Conservation (phyloP, 2,329 filamentous ascomycete species). For the Raffaelea arxii region DNA sequence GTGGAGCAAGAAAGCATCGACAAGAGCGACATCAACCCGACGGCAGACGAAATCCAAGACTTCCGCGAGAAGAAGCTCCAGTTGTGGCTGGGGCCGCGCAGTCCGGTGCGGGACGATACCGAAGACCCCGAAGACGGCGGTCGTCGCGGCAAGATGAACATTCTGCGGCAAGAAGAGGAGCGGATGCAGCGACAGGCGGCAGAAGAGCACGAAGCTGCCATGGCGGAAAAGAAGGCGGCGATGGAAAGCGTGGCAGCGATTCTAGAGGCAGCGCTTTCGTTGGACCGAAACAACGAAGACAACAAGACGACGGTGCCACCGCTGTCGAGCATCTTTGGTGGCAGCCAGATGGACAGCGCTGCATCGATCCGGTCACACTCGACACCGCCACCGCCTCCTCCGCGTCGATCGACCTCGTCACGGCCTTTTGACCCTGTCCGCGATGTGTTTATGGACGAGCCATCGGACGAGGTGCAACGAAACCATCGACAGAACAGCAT, state of each 20-base stretch:
- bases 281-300: not conserved
- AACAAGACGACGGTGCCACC: not conserved
- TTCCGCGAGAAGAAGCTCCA: slow-evolving; percentile 10
- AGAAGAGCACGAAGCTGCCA: slow-evolving; percentile 9
- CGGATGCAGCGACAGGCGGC: slow-evolving; percentile 11
- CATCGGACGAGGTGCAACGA: slow-evolving; percentile 6
- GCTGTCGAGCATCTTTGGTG: not conserved
- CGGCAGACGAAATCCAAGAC: slow-evolving; percentile 8
- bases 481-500: not conserved
- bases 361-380: not conserved
- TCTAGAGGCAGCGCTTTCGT: not conserved
- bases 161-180: slow-evolving; percentile 8
- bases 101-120: slow-evolving; percentile 7
- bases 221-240: not conserved
- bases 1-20: slow-evolving; percentile 16
- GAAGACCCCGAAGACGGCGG: slow-evolving; percentile 8
- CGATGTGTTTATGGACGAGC: slow-evolving; percentile 26
- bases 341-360: not conserved
- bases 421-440: slow-evolving; percentile 35
- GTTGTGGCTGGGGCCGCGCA: slow-evolving; percentile 10
- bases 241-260: not conserved
- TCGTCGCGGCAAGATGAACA: not conserved
- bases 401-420: slow-evolving; percentile 19
- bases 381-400: slow-evolving; percentile 2
- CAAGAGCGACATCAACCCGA: slow-evolving; percentile 11